Percentiles rank a stretch among this genome's conserved stretches.
phyloP scores from a whole-genome alignment of 331 rosid species.

The Erythrophleum ivorense region DNA sequence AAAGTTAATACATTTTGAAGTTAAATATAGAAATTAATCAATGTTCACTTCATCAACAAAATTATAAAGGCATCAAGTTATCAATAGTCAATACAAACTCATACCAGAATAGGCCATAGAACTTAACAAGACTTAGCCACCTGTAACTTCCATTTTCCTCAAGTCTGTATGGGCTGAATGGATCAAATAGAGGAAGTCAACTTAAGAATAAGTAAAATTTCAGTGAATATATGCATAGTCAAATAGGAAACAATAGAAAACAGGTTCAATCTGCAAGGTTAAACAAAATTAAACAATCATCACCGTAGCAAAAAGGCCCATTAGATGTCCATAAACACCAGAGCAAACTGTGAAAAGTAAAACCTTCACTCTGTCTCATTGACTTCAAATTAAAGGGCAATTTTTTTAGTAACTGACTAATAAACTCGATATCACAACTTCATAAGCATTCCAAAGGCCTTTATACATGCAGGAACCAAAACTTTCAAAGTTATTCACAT shows the following conservation, averaged over 20 bases:
- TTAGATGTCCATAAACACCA: constrained; percentile 4
- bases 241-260: not conserved
- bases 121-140: constrained; percentile 70
- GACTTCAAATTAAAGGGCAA: not conserved
- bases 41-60: constrained; percentile 11
- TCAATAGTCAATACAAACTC: constrained; percentile 26
- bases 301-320: constrained; percentile 2
- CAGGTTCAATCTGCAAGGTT: constrained; percentile 22
- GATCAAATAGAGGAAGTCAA: constrained; percentile 28
- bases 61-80: constrained; percentile 6
- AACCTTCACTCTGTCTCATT: not conserved
- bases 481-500: not conserved
- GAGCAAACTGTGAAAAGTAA: not conserved
- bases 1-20: not conserved
- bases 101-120: constrained; percentile 77
- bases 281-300: constrained; percentile 11
- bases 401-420: not conserved
- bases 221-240: not conserved
- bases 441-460: not conserved
- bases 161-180: constrained; percentile 46
- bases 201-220: constrained; percentile 23
- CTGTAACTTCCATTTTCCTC: constrained; percentile 71
- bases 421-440: not conserved
- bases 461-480: not conserved
- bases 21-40: constrained; percentile 5